phyloP scores from a whole-genome alignment of 2,329 filamentous ascomycete species.

The Xylaria arbuscula region DNA sequence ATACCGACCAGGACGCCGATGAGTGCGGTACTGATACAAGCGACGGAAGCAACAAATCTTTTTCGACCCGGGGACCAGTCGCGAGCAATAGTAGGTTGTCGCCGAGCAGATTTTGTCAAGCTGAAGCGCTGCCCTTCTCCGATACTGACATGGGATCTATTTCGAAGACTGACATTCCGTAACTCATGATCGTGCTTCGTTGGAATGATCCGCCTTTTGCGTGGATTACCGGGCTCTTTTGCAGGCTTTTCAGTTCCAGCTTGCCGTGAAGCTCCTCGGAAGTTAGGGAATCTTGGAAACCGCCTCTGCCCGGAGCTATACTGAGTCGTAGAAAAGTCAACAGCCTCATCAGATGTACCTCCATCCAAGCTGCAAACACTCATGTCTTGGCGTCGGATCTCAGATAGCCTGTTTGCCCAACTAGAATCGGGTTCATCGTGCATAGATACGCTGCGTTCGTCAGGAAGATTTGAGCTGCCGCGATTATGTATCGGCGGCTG shows the following conservation, averaged over 20 bases:
- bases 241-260: slow-evolving; percentile 22
- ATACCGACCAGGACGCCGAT: slow-evolving; percentile 78
- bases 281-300: slow-evolving; percentile 10
- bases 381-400: slow-evolving; percentile 35
- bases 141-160: slow-evolving; percentile 66
- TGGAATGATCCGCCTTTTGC: slow-evolving; percentile 20
- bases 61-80: slow-evolving; percentile 78
- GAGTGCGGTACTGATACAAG: slow-evolving; percentile 78
- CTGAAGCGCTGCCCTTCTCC: slow-evolving; percentile 62
- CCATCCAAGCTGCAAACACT: slow-evolving; percentile 49
- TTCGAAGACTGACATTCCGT: slow-evolving; percentile 57
- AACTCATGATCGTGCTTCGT: slow-evolving; percentile 41
- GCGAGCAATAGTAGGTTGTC: slow-evolving; percentile 74
- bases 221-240: slow-evolving; percentile 19
- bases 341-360: slow-evolving; percentile 45
- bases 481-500: slow-evolving; percentile 45
- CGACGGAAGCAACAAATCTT: slow-evolving; percentile 73
- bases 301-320: slow-evolving; percentile 33
- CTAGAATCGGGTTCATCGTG: slow-evolving; percentile 16
- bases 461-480: slow-evolving; percentile 42
- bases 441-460: slow-evolving; percentile 13
- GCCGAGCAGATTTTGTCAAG: slow-evolving; percentile 64
- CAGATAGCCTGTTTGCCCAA: slow-evolving; percentile 23
- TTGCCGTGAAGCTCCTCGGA: slow-evolving; percentile 19
- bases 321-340: slow-evolving; percentile 44